A percentile compares a stretch with the other conserved stretches of the same genome.
phyloP scores from a whole-genome alignment of 805 yeast species.

The Metschnikowia cerradonensis region DNA sequence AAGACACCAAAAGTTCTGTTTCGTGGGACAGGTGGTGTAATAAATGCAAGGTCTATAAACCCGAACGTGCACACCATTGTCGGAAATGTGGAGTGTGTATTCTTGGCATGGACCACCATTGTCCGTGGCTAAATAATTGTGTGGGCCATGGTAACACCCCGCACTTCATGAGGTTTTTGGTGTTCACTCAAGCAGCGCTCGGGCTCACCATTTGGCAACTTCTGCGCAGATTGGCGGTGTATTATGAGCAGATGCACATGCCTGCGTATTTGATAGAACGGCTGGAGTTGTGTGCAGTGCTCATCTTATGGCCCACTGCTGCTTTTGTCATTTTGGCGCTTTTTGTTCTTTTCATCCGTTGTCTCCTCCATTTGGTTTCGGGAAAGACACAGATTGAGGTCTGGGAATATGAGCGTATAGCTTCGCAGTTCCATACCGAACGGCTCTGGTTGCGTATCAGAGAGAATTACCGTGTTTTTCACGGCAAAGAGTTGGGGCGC shows the following conservation, averaged over 20 bases:
- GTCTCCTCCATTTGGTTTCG: slow-evolving; percentile 49
- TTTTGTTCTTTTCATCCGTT: slow-evolving; percentile 55
- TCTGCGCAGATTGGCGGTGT: slow-evolving; percentile 32
- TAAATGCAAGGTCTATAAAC: slow-evolving; percentile 71
- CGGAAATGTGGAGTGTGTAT: slow-evolving; percentile 71
- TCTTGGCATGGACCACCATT: slow-evolving; percentile 89
- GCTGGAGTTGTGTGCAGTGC: slow-evolving; percentile 50
- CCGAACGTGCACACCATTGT: slow-evolving; percentile 85
- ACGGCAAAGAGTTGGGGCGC: slow-evolving; percentile 39
- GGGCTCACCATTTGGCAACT: slow-evolving; percentile 44
- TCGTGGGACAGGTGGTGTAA: slow-evolving; percentile 50
- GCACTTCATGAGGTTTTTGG: slow-evolving; percentile 71
- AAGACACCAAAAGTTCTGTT: no score
- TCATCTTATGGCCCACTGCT: slow-evolving; percentile 52
- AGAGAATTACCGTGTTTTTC: slow-evolving; percentile 39
- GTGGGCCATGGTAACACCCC: slow-evolving; percentile 78
- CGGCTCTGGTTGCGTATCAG: slow-evolving; percentile 50
- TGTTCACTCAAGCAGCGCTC: slow-evolving; percentile 58
- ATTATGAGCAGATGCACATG: slow-evolving; percentile 46
- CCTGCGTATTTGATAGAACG: slow-evolving; percentile 56
- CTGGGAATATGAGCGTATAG: slow-evolving; percentile 88
- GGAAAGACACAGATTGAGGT: slow-evolving; percentile 89
- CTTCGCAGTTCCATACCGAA: slow-evolving; percentile 54
- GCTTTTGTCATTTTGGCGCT: slow-evolving; percentile 61
- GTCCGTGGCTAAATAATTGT: slow-evolving; percentile 91